Evolutionary conservation across 140 eudicot species (phyloP).

Genomic region (Bidens hawaiensis): DNA sequence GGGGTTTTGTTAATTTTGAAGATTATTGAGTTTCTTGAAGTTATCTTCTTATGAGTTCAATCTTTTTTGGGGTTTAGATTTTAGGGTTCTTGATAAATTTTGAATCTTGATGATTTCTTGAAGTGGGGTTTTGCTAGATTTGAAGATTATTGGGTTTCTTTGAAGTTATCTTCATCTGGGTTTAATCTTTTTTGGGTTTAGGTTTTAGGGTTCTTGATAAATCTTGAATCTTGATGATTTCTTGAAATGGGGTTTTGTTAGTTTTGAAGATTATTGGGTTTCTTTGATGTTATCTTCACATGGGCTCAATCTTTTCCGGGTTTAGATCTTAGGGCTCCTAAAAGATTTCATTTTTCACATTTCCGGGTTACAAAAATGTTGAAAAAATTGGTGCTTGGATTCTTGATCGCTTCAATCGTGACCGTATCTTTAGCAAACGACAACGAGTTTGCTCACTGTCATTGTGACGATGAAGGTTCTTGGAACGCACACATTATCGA

Average conservation of each 20-base stretch:
- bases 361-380: constrained; percentile 40
- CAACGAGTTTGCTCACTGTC: constrained; percentile 49
- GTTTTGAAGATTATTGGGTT: constrained; percentile 18
- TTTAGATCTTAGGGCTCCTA: background rate
- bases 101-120: constrained; percentile 20
- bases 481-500: constrained; percentile 66
- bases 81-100: background rate
- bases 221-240: constrained; percentile 19
- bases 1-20: constrained; percentile 25
- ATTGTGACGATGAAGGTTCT: constrained; percentile 74
- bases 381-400: constrained; percentile 20
- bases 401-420: constrained; percentile 28
- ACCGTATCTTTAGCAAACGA: constrained; percentile 30
- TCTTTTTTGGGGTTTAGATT: constrained; percentile 1
- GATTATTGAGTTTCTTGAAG: constrained; percentile 4
- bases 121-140: constrained; percentile 19
- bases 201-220: background rate
- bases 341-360: constrained; percentile 5
- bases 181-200: constrained; percentile 11
- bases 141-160: constrained; percentile 9
- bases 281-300: background rate
- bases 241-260: constrained; percentile 22
- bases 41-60: background rate
- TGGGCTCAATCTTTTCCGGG: background rate
- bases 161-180: constrained; percentile 19